phyloP scores from a whole-genome alignment of 2,329 filamentous ascomycete species.

The Colletotrichum sp. region DNA sequence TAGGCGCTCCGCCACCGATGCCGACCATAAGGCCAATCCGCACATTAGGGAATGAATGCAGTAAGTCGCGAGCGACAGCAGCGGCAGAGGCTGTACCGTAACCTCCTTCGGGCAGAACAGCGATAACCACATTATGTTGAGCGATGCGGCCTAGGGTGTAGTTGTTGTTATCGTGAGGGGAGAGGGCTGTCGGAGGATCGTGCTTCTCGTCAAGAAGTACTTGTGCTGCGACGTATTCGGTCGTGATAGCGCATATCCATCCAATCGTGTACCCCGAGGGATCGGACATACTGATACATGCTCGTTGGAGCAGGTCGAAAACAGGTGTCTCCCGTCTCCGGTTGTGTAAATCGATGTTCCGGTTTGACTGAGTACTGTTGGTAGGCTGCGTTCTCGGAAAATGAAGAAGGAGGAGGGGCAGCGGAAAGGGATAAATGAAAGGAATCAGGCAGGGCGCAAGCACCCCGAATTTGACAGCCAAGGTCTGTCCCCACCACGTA shows the following conservation, averaged over 20 bases:
- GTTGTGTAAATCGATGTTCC: no score
- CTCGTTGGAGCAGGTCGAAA: no score
- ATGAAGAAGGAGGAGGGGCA: no score
- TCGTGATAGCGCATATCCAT: not conserved
- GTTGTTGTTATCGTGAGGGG: constrained; percentile 24
- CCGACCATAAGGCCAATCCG: constrained; percentile 22
- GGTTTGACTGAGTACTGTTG: no score
- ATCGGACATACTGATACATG: not conserved
- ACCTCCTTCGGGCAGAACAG: constrained; percentile 22
- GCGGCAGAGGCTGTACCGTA: constrained; percentile 26
- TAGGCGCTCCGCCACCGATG: constrained; percentile 39
- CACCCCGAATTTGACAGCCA: no score
- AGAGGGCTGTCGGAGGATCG: constrained; percentile 7
- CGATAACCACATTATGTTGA: constrained; percentile 29
- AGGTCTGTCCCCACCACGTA: no score
- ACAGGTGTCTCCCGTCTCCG: no score
- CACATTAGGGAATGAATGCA: constrained; percentile 16
- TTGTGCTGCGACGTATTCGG: not conserved
- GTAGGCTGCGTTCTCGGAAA: no score
- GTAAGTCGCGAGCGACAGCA: constrained; percentile 14
- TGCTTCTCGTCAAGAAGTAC: not conserved
- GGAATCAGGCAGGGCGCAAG: no score
- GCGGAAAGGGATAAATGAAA: no score
- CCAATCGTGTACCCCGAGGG: not conserved
- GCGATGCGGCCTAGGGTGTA: constrained; percentile 26